Evolutionary conservation across 305 asterid species (phyloP).

Genomic region (Ruellia speciosa): DNA sequence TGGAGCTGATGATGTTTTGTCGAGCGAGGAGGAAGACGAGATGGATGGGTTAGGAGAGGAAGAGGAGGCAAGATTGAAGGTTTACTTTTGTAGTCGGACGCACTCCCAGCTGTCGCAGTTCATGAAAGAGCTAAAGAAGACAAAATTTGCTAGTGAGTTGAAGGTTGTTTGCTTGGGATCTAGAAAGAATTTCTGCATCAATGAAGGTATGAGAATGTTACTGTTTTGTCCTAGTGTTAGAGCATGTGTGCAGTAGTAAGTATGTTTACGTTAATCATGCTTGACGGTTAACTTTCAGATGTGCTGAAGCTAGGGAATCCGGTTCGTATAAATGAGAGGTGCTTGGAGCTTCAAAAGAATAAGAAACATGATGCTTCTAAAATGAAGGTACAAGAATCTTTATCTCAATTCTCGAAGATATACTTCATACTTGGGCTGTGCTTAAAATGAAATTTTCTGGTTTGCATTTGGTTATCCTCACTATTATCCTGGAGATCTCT

Average conservation of each 20-base stretch:
- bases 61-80: slow-evolving; percentile 50
- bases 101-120: slow-evolving; percentile 98
- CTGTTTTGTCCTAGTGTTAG: slow-evolving; percentile 3
- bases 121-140: slow-evolving; percentile 85
- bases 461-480: neutral
- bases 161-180: slow-evolving; percentile 86
- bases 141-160: slow-evolving; percentile 63
- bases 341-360: slow-evolving; percentile 84
- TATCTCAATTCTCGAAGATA: too few relatives aligned
- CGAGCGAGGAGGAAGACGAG: slow-evolving; percentile 72
- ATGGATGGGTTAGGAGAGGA: slow-evolving; percentile 32
- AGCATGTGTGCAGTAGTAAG: slow-evolving; percentile 3
- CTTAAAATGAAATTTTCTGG: too few relatives aligned
- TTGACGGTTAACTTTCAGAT: slow-evolving; percentile 35
- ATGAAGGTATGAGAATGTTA: slow-evolving; percentile 53
- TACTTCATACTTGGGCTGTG: neutral
- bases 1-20: slow-evolving; percentile 34
- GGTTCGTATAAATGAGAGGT: slow-evolving; percentile 71
- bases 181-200: slow-evolving; percentile 82
- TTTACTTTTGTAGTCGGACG: slow-evolving; percentile 89
- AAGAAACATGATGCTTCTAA: slow-evolving; percentile 53
- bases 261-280: slow-evolving; percentile 17
- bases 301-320: slow-evolving; percentile 65
- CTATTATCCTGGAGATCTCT: neutral
- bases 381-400: slow-evolving; percentile 46